Percentiles rank a stretch among this genome's conserved stretches.
These are phyloP conservation scores for Ashbya aceris DNA, from an alignment of 1,139 yeast species.

Conservation along the genomic window DNA sequence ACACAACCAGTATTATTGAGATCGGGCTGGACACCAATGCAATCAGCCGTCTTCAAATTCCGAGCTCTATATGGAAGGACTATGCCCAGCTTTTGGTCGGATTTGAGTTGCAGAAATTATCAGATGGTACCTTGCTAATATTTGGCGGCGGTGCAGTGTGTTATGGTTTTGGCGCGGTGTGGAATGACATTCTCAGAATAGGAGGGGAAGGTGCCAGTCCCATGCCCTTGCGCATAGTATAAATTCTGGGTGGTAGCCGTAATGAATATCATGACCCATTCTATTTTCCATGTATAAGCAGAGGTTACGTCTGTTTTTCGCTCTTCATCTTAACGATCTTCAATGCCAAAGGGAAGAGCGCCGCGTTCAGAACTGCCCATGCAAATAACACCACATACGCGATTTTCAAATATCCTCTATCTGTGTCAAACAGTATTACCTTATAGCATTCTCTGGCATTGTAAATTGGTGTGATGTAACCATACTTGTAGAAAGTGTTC, in stretches of 20 bases:
- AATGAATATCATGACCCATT: too few species aligned
- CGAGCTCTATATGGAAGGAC: background rate
- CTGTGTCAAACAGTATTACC: slow-evolving; percentile 48
- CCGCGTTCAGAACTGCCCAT: slow-evolving; percentile 47
- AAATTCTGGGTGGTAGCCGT: too few species aligned
- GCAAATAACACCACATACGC: slow-evolving; percentile 48
- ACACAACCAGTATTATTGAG: background rate
- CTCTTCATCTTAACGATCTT: slow-evolving; percentile 26
- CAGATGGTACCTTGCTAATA: slow-evolving; percentile 25
- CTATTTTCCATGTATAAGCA: too few species aligned
- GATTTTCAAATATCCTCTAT: slow-evolving; percentile 48
- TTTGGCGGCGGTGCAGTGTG: slow-evolving; percentile 80
- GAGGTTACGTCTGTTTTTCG: slow-evolving; percentile 16
- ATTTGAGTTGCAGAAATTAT: background rate
- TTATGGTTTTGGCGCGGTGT: slow-evolving; percentile 70
- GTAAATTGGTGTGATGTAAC: slow-evolving; percentile 58
- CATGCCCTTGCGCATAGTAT: too few species aligned
- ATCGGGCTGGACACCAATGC: background rate
- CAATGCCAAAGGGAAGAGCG: slow-evolving; percentile 38
- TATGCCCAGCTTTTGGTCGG: background rate
- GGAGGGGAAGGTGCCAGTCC: too few species aligned
- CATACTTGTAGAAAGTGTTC: slow-evolving; percentile 49
- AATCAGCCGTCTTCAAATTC: background rate
- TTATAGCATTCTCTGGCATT: slow-evolving; percentile 48
- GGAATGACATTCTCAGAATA: slow-evolving; percentile 33